phyloP scores from a whole-genome alignment of 2,329 filamentous ascomycete genomes.

The Zymoseptoria brevis region DNA sequence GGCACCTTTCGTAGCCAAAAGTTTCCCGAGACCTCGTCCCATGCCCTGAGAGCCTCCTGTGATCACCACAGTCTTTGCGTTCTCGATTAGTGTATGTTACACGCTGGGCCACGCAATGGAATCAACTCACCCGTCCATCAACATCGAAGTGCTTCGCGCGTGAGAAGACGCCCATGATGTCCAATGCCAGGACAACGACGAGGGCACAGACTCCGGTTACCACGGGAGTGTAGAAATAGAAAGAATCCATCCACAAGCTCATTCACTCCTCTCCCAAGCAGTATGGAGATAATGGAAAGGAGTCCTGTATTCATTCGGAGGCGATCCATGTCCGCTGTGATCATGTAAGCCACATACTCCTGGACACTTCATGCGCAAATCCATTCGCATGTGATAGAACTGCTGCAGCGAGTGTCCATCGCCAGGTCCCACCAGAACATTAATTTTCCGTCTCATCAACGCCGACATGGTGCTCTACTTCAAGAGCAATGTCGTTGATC shows the following conservation, averaged over 20 bases:
- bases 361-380: neutral
- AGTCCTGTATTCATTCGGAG: too few species aligned
- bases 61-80: conserved; percentile 66
- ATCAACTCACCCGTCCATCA: conserved; percentile 63
- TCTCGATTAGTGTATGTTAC: conserved; percentile 2
- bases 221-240: neutral
- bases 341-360: neutral
- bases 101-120: neutral
- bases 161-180: conserved; percentile 60
- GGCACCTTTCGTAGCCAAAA: conserved; percentile 75
- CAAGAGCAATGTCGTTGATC: conserved; percentile 73
- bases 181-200: conserved; percentile 31
- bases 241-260: neutral
- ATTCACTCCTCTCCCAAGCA: neutral
- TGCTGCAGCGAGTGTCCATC: neutral
- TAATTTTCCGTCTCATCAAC: neutral
- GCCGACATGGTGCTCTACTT: conserved; percentile 86
- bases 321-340: neutral
- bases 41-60: conserved; percentile 92
- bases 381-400: conserved; percentile 4
- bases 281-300: neutral
- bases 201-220: conserved; percentile 28
- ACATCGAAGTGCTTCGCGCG: conserved; percentile 73
- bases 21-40: conserved; percentile 66
- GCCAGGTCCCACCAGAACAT: neutral